These are phyloP conservation scores for Blepharisma stoltei DNA, from an alignment of 73 alveolate species.

Conservation along the genomic window DNA sequence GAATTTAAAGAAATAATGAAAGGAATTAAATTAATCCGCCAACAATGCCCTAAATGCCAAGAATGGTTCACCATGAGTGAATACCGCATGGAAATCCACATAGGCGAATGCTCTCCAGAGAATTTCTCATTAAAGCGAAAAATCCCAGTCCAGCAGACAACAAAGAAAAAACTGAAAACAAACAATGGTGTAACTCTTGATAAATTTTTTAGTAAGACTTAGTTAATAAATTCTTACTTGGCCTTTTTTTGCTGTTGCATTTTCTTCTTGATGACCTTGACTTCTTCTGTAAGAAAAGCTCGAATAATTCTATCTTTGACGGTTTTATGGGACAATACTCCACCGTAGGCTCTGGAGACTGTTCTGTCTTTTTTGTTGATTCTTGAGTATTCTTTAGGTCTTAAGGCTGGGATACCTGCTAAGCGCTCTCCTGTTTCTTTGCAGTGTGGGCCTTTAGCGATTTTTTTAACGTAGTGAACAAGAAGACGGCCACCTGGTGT, in stretches of 20 bases:
- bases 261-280: constrained; percentile 45
- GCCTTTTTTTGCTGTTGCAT: constrained; percentile 42
- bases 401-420: constrained; percentile 43
- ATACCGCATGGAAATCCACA: constrained; percentile 2
- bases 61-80: constrained; percentile 17
- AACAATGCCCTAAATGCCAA: constrained; percentile 3
- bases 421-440: constrained; percentile 4
- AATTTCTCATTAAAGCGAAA: background rate
- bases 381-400: constrained; percentile 26
- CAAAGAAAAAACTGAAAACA: too few relatives aligned
- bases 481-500: constrained; percentile 53
- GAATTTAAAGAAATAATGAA: background rate
- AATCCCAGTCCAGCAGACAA: too few relatives aligned
- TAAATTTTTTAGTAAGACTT: too few relatives aligned
- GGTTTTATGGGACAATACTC: constrained; percentile 34
- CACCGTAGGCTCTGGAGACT: constrained; percentile 62
- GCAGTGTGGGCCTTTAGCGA: constrained; percentile 30
- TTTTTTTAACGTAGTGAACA: constrained; percentile 46
- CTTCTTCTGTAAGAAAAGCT: constrained; percentile 57
- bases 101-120: constrained; percentile 4
- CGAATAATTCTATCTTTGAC: constrained; percentile 52
- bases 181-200: too few relatives aligned
- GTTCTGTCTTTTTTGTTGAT: constrained; percentile 44
- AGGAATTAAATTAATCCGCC: background rate
- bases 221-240: background rate